Evolutionary conservation across 495 filamentous ascomycete genomes (phyloP).

Genomic region (Darksidea phi): DNA sequence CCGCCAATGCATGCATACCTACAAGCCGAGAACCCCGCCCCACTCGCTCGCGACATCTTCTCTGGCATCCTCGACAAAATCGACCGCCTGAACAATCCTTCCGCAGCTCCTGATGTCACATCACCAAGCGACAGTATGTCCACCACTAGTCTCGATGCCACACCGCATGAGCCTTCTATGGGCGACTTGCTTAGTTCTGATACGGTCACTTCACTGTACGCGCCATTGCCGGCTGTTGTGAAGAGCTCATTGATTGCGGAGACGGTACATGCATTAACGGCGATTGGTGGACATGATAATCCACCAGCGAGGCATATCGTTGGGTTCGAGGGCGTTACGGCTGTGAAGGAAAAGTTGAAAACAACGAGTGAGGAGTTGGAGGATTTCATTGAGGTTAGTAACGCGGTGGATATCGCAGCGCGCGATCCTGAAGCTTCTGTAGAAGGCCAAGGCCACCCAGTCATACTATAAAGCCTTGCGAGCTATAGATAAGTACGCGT

Average conservation of each 20-base stretch:
- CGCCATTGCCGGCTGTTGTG: constrained; percentile 62
- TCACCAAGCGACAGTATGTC: constrained; percentile 29
- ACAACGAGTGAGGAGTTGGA: constrained; percentile 94
- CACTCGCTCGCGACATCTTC: constrained; percentile 76
- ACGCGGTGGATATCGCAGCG: constrained; percentile 69
- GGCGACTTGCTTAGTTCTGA: constrained; percentile 45
- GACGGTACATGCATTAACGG: constrained; percentile 86
- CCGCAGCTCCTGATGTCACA: constrained; percentile 10
- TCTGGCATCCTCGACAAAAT: constrained; percentile 66
- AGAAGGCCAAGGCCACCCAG: too few species aligned
- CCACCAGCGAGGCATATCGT: constrained; percentile 93
- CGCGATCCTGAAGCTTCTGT: too few species aligned
- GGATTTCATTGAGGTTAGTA: constrained; percentile 88
- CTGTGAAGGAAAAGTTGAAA: constrained; percentile 94
- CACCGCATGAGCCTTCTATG: constrained; percentile 44
- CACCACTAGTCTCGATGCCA: constrained; percentile 36
- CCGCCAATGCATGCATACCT: constrained; percentile 74
- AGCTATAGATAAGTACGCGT: too few species aligned
- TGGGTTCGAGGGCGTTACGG: constrained; percentile 81
- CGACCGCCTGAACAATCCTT: constrained; percentile 27
- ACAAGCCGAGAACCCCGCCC: constrained; percentile 70
- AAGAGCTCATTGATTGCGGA: constrained; percentile 74
- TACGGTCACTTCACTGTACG: constrained; percentile 68
- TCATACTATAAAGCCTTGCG: too few species aligned
- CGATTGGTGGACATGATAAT: constrained; percentile 93